These are phyloP conservation scores for Pythium aristosporum DNA, from an alignment of 352 stramenopile genomes.

Conservation along the genomic window DNA sequence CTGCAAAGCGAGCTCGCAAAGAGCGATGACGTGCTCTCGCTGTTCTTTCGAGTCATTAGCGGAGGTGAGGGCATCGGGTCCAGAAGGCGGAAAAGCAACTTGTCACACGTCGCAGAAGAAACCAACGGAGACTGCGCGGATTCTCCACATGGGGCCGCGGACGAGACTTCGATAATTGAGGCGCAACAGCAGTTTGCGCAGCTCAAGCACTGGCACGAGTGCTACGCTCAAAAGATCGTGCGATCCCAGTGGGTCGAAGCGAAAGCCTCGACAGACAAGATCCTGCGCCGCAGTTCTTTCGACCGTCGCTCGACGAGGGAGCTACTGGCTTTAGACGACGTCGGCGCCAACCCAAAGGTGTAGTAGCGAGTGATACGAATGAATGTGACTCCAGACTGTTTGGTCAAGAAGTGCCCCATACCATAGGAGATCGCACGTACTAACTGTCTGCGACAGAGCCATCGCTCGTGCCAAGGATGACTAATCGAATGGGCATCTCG, in stretches of 20 bases:
- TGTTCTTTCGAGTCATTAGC: slow-evolving; percentile 41
- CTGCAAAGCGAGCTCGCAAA: slow-evolving; percentile 45
- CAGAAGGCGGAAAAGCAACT: neutral
- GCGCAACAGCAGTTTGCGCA: slow-evolving; percentile 30
- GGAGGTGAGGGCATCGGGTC: no score
- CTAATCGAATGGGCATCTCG: neutral
- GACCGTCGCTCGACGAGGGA: slow-evolving; percentile 15
- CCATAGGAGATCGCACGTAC: no score
- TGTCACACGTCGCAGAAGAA: slow-evolving; percentile 12
- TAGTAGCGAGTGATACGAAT: neutral
- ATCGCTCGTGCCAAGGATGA: neutral
- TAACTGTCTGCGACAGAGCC: neutral
- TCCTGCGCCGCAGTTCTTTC: slow-evolving; percentile 18
- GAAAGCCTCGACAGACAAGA: neutral
- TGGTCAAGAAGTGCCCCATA: no score
- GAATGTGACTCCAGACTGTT: no score
- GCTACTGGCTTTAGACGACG: slow-evolving; percentile 3
- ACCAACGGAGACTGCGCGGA: neutral
- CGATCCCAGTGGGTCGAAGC: slow-evolving; percentile 40
- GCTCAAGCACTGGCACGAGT: slow-evolving; percentile 55
- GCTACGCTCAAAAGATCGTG: slow-evolving; percentile 41
- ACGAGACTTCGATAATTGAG: slow-evolving; percentile 6
- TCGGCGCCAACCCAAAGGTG: neutral
- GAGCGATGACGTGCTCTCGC: slow-evolving; percentile 40
- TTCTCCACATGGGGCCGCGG: neutral